Conservation (phyloP, 208 protist genomes). For the Trypanosoma cruzi region DNA sequence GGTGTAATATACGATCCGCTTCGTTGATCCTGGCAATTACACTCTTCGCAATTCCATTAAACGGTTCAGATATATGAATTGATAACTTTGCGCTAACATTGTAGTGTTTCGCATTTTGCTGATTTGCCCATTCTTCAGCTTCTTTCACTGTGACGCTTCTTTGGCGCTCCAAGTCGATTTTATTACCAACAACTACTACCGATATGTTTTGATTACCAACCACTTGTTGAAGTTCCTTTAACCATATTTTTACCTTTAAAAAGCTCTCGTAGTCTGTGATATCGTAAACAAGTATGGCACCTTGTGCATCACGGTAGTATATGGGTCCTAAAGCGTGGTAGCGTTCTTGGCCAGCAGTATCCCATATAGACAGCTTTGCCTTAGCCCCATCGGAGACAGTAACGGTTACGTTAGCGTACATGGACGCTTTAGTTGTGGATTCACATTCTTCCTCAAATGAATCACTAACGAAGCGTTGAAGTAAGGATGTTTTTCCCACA, state of each 20-base stretch:
- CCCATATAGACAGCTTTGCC: slow-evolving; percentile 48
- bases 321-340: slow-evolving; percentile 92
- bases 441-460: slow-evolving; percentile 33
- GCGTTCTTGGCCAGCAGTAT: slow-evolving; percentile 91
- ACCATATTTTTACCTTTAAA: slow-evolving; percentile 89
- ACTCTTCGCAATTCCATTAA: slow-evolving; percentile 11
- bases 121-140: slow-evolving; percentile 20
- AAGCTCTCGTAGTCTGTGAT: slow-evolving; percentile 92
- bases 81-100: slow-evolving; percentile 28
- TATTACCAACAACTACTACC: slow-evolving; percentile 46
- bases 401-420: slow-evolving; percentile 39
- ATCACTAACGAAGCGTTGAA: slow-evolving; percentile 30
- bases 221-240: slow-evolving; percentile 80
- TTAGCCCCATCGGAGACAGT: slow-evolving; percentile 9
- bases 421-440: slow-evolving; percentile 36
- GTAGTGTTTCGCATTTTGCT: slow-evolving; percentile 27
- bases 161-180: slow-evolving; percentile 80
- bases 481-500: slow-evolving; percentile 48
- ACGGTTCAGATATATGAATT: slow-evolving; percentile 21
- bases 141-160: slow-evolving; percentile 50
- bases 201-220: not conserved
- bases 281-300: slow-evolving; percentile 92
- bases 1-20: not conserved
- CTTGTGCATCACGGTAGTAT: slow-evolving; percentile 91
- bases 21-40: slow-evolving; percentile 6